phyloP scores from a whole-genome alignment of 2,329 filamentous ascomycete genomes.

The Neonectria punicea region DNA sequence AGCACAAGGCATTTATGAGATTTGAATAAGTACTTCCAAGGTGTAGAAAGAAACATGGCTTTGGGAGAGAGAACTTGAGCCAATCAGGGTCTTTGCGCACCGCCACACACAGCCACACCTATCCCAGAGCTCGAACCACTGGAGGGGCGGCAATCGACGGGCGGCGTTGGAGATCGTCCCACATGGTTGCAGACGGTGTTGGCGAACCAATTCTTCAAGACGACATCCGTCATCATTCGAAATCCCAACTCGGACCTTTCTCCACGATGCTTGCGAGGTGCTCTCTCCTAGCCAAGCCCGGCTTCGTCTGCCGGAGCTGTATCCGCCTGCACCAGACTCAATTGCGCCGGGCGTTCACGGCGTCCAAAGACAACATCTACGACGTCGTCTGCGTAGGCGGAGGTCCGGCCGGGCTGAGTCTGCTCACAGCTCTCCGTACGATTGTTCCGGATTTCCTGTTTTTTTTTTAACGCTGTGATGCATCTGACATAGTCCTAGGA shows the following conservation, averaged over 20 bases:
- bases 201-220: slow-evolving; percentile 23
- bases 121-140: slow-evolving; percentile 32
- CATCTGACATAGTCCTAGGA: slow-evolving; percentile 58
- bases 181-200: slow-evolving; percentile 19
- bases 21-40: too few relatives aligned
- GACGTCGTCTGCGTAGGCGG: slow-evolving; percentile 94
- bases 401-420: slow-evolving; percentile 87
- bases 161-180: slow-evolving; percentile 30
- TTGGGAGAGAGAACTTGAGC: too few relatives aligned
- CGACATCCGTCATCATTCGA: slow-evolving; percentile 1
- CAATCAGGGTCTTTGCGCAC: background rate
- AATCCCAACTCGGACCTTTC: slow-evolving; percentile 11
- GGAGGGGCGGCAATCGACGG: slow-evolving; percentile 27
- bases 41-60: too few relatives aligned
- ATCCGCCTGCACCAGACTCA: slow-evolving; percentile 51
- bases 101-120: slow-evolving; percentile 33
- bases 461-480: background rate
- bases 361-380: slow-evolving; percentile 76
- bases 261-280: slow-evolving; percentile 44
- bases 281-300: slow-evolving; percentile 39
- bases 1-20: too few relatives aligned
- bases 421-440: slow-evolving; percentile 79
- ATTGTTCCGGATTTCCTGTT: background rate
- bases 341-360: slow-evolving; percentile 55
- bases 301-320: slow-evolving; percentile 61